Base-by-base conservation (phyloP, 345 rosid species). In the Diplotaxis tenuifolia region DNA sequence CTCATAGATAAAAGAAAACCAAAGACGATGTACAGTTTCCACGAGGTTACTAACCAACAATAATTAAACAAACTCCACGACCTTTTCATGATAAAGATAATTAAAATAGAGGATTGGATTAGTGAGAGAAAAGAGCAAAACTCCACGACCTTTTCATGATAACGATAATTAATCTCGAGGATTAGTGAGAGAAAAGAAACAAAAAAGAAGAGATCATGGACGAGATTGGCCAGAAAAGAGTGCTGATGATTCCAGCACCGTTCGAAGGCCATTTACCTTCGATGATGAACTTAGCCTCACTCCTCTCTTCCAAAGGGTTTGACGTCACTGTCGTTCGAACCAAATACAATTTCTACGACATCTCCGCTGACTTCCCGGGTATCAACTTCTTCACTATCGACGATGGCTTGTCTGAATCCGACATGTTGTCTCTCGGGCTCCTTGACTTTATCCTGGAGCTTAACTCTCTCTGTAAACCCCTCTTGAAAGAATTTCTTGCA, bases 221-320 rank as follows among this genome's bases (percentile, higher is more conserved):
- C 36, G 42, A 59, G 42, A 58, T 10, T 16, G 29, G 5, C 22
- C 36, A 16, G 72, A 66, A 3, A 58, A 66, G 54, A 66, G 5
- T 85, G 54, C 76, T 91, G 27, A 75, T 91, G 8, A 79, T 88
- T 22, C 86, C 89, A 0, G 73, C 63, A 6, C 89, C 92, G 9
- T 75, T 80, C 42, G 82, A 84, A 62, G 95, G 97, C 42, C 95
- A 91, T 70, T 56, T 85, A 55, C 89, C 75, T 62, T 88, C 92
- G 0, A 83, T 88, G 88, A 84, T 89, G 81, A 86, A 83, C 38
- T 84, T 87, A 0, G 93, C 80, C 10, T 60, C 84, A 25, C 61
- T 67, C 60, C 88, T 91, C 21, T 75, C 83, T 50, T 82, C 85
- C 11, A 74, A 61, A 29, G 87, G 89, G n/a, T 87, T 85, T 75